Base-by-base conservation (phyloP, 2,329 filamentous ascomycete genomes). In the Seiridium unicorne region DNA sequence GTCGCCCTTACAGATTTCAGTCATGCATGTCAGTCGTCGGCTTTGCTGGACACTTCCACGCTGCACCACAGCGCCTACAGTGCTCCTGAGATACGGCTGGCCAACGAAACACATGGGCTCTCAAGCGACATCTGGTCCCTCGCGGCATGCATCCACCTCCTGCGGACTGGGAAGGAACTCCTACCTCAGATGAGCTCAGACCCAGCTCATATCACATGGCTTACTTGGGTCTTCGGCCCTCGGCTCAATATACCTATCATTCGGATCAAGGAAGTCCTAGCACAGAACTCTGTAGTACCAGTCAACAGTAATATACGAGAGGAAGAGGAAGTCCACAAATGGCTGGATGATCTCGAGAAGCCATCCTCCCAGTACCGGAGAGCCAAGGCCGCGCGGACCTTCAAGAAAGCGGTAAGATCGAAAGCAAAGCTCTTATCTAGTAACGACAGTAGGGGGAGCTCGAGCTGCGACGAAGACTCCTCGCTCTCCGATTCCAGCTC, bases 61-160 rank as follows among this genome's bases (percentile, higher is more conserved):
- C 8, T 34, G 6, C 31, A 11, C 36, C 36, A 10, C 13, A 44
- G 13, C 18, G 36, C 35, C 18, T 55, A 55, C 13, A 55, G 51
- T 34, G 38, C 51, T 7, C 51, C 51, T 32, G 51, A 44, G 13
- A n/a, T 55, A 3, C 35, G 36, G 40, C 18, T 44, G 5, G 5
- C 5, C 10, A 18, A 42, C n/a, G 8, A n/a, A 31, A 44, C 26
- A 3, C 13, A 5, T 55, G 51, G 40, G 3, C 5, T 13, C 4
- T 13, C 36, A 35, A 55, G 51, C 32, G 51, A 55, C 26, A 38
- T 55, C 18, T 55, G 51, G 51, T 55, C 51, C 8, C 51, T 55
- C 3, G 51, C 36, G 36, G 38, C 51, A 6, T 55, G 51, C 40
- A n/a, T 55, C 5, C 26, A 55, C 34, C 18, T 55, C 8, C 9